Base-by-base conservation (phyloP, 2,329 filamentous ascomycete genomes). In the Drechslerella coelobrocha region DNA sequence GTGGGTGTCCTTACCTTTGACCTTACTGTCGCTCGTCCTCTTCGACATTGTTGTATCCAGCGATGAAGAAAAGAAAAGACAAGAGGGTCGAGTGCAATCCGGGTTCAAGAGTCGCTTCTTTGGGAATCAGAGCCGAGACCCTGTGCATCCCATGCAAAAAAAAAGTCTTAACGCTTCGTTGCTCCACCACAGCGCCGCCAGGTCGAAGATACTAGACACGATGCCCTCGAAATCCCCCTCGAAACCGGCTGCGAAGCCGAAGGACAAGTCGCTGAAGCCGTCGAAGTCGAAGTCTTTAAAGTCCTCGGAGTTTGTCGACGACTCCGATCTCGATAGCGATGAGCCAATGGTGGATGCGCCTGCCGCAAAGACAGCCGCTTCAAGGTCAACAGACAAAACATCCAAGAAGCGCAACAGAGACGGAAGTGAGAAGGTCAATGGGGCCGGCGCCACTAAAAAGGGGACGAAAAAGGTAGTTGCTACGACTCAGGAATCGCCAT, bases 11-110 rank as follows among this genome's bases (percentile, higher is more conserved):
- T 2, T 60, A 76, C 75, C 63, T 72, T 74, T 76, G 21, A 53
- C 62, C 54, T 72, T 62, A 17, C 73, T 72, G 41, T 76, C 74
- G 55, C 73, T 69, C 10, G 56, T 74, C 37, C 72, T 69, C 72
- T 76, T 75, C 41, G 73, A 72, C 74, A 75, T 75, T 50, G n/a
- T 57, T 23, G 47, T 47, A 27, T 34, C 17, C 12, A 29, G 9
- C 21, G 21, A 17, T 51, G 31, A 31, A 23, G 10, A 17, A 14
- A 41, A 17, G 41, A 52, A 24, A n/a, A 24, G 21, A 27, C n/a
- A 45, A 26, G 47, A 47, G 29, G 19, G 10, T 51, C 17, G 21
- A 12, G 27, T 23, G 50, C 37, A 26, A 51, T 31, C 23, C 37
- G 19, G 29, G 12, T 19, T 14, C 21, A 24, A 24, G 17, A 24